Base-by-base conservation (phyloP, 2,329 filamentous ascomycete species). In the Cordyceps cateniannulata region DNA sequence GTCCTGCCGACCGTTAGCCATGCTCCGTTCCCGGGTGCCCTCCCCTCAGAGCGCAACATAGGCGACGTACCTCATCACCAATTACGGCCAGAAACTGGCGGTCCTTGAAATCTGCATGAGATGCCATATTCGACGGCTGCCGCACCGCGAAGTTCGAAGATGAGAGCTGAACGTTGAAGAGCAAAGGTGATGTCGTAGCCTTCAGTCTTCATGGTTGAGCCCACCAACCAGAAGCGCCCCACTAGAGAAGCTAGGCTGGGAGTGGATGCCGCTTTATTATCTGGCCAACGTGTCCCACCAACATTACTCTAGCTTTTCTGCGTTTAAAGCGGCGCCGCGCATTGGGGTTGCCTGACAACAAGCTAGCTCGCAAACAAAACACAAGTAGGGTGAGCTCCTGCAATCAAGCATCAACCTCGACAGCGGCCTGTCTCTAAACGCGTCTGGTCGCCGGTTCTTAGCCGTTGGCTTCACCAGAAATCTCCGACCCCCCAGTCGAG, bases 61-160 rank as follows among this genome's bases (percentile, higher is more conserved):
- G 27, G 49, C 25, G 24, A 16, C 55, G n/a, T 57, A 91, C 95
- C 85, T 99, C 95, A 75, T 99, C 95, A 57, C 95, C 95, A 72
- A 99, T 99, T 53, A 99, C 93, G 65, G 95, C 95, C 62, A 99
- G 85, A 73, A 99, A 96, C 77, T 99, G 89, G 70, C 95, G 85
- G 77, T 98, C 92, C 78, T 92, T 88, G 75, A 81, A 88, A 66
- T 85, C 83, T 65, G 81, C 77, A 67, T 83, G 79, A 51, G 78
- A 77, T 62, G 81, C 69, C 79, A 82, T 81, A 48, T 68, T 72
- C 67, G 20, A n/a, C 29, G 10, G 12, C 35, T 32, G 25, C n/a
- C 22, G n/a, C 32, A 29, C 38, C 16, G 35, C 18, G 25, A 45
- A 10, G 29, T 22, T 10, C 14, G 40, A 55, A 38, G 20, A 22